phyloP scores from a whole-genome alignment of 177 flowering plant species.

The Vitis hybrid region DNA sequence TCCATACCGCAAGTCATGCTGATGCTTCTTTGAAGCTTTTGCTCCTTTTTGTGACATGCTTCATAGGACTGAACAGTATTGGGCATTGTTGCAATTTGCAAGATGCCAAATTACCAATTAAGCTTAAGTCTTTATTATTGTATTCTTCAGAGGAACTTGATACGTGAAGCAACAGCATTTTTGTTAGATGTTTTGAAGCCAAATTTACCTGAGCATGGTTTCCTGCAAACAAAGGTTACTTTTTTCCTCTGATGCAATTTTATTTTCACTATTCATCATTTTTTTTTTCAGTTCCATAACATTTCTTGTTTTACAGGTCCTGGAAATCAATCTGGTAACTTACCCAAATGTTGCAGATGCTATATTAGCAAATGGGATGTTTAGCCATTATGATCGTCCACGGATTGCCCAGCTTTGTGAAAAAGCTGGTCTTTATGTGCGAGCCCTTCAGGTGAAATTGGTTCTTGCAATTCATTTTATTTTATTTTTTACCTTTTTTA shows the following conservation, averaged over 20 bases:
- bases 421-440: constrained; percentile 87
- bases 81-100: not conserved
- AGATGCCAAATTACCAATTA: no score
- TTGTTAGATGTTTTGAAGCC: constrained; percentile 94
- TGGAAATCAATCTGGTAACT: constrained; percentile 95
- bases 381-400: constrained; percentile 98
- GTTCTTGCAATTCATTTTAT: constrained; percentile 2
- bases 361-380: constrained; percentile 98
- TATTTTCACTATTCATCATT: not conserved
- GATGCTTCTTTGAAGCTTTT: not conserved
- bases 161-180: constrained; percentile 98
- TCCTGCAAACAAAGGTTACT: constrained; percentile 86
- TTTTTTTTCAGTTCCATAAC: constrained; percentile 3
- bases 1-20: not conserved
- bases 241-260: not conserved
- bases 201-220: constrained; percentile 89
- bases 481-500: not conserved
- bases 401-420: constrained; percentile 99
- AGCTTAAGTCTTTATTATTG: not conserved
- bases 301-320: constrained; percentile 47
- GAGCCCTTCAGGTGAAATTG: constrained; percentile 77
- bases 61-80: not conserved
- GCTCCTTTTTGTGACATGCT: not conserved
- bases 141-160: constrained; percentile 82
- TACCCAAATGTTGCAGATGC: constrained; percentile 99